Evolutionary conservation across 139 green algal genomes (phyloP).

Genomic region (Picochlorum sp.): DNA sequence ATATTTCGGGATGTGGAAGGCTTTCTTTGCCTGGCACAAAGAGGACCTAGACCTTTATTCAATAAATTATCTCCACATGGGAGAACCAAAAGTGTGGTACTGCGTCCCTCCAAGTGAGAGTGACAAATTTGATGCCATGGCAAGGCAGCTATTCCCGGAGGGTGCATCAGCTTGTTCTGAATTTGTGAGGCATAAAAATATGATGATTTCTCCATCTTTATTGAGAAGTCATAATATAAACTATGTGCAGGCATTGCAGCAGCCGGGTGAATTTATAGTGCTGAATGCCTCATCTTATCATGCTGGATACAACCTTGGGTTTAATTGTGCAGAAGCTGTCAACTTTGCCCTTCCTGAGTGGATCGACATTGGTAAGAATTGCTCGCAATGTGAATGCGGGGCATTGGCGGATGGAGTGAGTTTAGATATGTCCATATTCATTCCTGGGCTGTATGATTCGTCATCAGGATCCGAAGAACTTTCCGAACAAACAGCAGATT

Average conservation of each 20-base stretch:
- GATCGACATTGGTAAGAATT: slow-evolving; percentile 40
- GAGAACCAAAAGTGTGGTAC: slow-evolving; percentile 84
- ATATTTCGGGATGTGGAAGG: slow-evolving; percentile 67
- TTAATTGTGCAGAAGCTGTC: slow-evolving; percentile 71
- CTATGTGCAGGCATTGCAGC: slow-evolving; percentile 39
- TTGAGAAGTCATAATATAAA: slow-evolving; percentile 40
- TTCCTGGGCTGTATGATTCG: slow-evolving; percentile 17
- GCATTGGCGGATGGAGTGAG: slow-evolving; percentile 21
- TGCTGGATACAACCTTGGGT: slow-evolving; percentile 65
- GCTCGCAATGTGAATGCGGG: slow-evolving; percentile 43
- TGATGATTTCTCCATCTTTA: slow-evolving; percentile 50
- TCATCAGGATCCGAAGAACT: background rate
- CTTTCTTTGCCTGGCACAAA: slow-evolving; percentile 72
- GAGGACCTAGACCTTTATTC: slow-evolving; percentile 89
- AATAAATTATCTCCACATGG: slow-evolving; percentile 95
- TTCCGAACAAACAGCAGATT: background rate
- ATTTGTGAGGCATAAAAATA: slow-evolving; percentile 74
- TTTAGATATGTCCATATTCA: slow-evolving; percentile 33
- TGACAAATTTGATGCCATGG: slow-evolving; percentile 59
- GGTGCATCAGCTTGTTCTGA: slow-evolving; percentile 42
- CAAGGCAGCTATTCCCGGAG: slow-evolving; percentile 45
- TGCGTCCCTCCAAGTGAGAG: slow-evolving; percentile 56
- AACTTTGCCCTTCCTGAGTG: slow-evolving; percentile 69
- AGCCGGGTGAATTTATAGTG: slow-evolving; percentile 71
- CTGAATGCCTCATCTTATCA: slow-evolving; percentile 63